Conservation (phyloP, 768 basidiomycete species). For the Dictyophora rubrovolvata region DNA sequence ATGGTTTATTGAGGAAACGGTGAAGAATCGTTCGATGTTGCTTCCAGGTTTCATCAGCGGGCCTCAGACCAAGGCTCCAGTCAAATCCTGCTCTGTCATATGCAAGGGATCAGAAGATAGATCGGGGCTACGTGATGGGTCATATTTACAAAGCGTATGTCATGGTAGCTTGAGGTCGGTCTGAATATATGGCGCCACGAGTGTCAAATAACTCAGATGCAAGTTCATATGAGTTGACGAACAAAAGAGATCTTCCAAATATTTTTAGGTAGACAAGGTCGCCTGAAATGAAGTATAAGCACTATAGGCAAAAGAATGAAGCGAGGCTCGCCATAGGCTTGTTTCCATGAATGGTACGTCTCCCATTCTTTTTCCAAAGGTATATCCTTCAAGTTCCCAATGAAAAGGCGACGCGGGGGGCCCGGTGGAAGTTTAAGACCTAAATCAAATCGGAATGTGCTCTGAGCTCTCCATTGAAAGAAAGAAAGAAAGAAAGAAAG, state of each 20-base stretch:
- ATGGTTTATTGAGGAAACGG: conserved; percentile 23
- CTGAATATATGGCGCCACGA: conserved; percentile 20
- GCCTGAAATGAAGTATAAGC: conserved; percentile 2
- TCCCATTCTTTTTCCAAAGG: conserved; percentile 16
- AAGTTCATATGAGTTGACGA: conserved; percentile 20
- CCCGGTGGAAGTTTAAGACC: conserved; percentile 19
- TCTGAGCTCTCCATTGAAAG: too few relatives aligned
- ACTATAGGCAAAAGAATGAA: background rate
- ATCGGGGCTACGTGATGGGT: background rate
- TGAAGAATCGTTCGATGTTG: conserved; percentile 23
- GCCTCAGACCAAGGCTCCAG: conserved; percentile 20
- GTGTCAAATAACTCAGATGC: conserved; percentile 22
- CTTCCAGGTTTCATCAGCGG: conserved; percentile 21
- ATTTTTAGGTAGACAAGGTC: conserved; percentile 6
- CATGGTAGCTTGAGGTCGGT: conserved; percentile 13
- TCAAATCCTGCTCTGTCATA: conserved; percentile 20
- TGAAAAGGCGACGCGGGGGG: conserved; percentile 17
- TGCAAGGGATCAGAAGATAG: background rate
- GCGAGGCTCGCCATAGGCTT: conserved; percentile 11
- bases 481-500: too few relatives aligned
- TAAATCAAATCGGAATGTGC: background rate
- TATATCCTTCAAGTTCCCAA: conserved; percentile 19
- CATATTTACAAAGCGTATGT: conserved; percentile 2
- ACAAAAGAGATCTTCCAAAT: background rate
- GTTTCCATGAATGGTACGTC: conserved; percentile 15